Conservation (phyloP, 2,329 filamentous ascomycete genomes). For the Trichoderma gracile region DNA sequence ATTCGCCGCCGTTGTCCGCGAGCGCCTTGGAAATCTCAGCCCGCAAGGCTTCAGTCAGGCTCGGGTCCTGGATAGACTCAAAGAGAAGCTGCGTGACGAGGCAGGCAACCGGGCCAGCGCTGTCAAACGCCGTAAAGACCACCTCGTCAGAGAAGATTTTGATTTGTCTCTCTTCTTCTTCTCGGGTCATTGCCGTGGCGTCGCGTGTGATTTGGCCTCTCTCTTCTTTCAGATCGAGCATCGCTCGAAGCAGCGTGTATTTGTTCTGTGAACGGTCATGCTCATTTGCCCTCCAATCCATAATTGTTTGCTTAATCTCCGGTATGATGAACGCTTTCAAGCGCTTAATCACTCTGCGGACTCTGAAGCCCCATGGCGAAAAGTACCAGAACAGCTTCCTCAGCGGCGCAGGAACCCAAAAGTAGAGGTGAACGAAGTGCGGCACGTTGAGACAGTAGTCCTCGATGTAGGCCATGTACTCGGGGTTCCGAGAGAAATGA, state of each 20-base stretch:
- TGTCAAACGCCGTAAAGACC: conserved; percentile 21
- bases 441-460: conserved; percentile 25
- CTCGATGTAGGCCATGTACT: conserved; percentile 19
- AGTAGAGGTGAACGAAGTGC: conserved; percentile 20
- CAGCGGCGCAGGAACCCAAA: conserved; percentile 13
- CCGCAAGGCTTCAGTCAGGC: background rate
- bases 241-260: conserved; percentile 21
- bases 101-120: conserved; percentile 21
- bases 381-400: conserved; percentile 18
- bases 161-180: conserved; percentile 16
- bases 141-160: conserved; percentile 22
- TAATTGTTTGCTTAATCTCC: background rate
- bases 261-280: background rate
- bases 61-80: conserved; percentile 8
- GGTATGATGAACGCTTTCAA: conserved; percentile 21
- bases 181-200: background rate
- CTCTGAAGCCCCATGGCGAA: conserved; percentile 6
- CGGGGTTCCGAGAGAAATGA: background rate
- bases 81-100: conserved; percentile 19
- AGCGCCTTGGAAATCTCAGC: conserved; percentile 5
- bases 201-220: conserved; percentile 14
- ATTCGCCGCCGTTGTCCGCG: background rate
- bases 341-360: conserved; percentile 7
- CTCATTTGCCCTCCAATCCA: background rate
- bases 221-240: conserved; percentile 23